Evolutionary conservation across 139 green algal species (phyloP), one percentile per base, ranked within the genome.

Genomic region (Eudorina sp.): DNA sequence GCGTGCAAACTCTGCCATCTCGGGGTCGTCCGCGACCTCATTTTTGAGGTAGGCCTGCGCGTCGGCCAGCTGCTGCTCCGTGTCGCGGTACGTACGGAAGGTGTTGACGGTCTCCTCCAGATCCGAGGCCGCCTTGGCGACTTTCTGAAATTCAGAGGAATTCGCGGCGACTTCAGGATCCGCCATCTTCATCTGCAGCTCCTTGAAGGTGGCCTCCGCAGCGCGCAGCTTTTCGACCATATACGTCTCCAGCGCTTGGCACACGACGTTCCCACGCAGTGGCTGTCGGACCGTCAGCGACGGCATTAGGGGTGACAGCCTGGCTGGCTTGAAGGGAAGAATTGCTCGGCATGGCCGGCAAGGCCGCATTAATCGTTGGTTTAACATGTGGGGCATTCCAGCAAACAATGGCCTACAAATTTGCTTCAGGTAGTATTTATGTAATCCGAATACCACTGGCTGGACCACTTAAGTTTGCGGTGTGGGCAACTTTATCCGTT

Each of bases 1-100:
- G 25, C 89, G 89, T 23, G 95, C 95, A 88, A 98, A 95, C 91
- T 96, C 95, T n/a, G 81, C 90, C 93, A 97, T 96, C 83, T 98
- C 96, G 23, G 85, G 90, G 83, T 97, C 95, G 19, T 83, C 66
- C 27, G 70, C 51, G 3, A 80, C 79, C 48, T 89, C 85, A 36
- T 95, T 89, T 75, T 94, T 95, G 29, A 98, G 83, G 85, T 98
- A 94, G 16, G 94, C 87, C 36, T 94, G 91, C 6, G 95, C 92
- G 31, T 96, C 95, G 5, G 60, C 38, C 8, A 98, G 86, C 88
- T 95, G 92, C 85, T 94, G 60, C 85, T 94, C 88, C 2, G 75
- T 84, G 76, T 97, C 94, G 51, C 94, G 75, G 78, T 95, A 97
- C 6, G 79, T 73, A 36, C 79, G 70, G 38, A 45, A 88, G 11